Evolutionary conservation across 371 early-diverging fungal species (phyloP), one percentile per base, ranked within the genome.

Genomic region (Apophysomyces elegans): DNA sequence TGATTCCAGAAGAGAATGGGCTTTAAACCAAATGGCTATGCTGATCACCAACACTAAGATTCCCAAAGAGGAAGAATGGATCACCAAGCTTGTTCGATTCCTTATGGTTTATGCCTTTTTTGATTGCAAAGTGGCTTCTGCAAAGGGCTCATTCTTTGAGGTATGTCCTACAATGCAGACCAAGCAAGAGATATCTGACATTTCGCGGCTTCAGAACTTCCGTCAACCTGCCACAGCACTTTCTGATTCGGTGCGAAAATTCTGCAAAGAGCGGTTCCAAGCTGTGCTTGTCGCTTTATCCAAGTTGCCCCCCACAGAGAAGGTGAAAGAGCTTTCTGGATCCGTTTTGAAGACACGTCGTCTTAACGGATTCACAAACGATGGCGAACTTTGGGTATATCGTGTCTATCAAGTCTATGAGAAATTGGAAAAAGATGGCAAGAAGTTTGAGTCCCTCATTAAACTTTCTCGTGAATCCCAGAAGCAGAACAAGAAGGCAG

Each of bases 31-130:
- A 73, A 85, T 97, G 87, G 77, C 87, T 41, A 76, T 84, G 21
- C 75, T 97, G 47, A 78, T 94, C 63, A 84, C 86, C 37, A 91
- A 90, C 63, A 74, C 81, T 39, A 86, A 87, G 68, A 77, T 94
- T 54, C 90, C 93, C 39, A 91, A 90, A 46, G 83, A 88, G 44
- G 91, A 93, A 70, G 81, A 75, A 12, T 90, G 93, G 88, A 73
- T 93, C 21, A 64, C 74, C 54, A 71, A 71, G 1, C 82, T 94
- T 36, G 78, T 90, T 47, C 78, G 84, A 43, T 93, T 95, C 72
- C 69, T 91, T 36, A 77, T 88, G 38, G 81, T 88, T 18, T 84
- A 92, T 63, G 89, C 90, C n/a, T 90, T 94, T 67, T 93, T 91
- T 68, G 74, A 83, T 39, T 71, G 83, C 62, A 82, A 85, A 63